These are phyloP conservation scores for Beta macrorhiza DNA, from an alignment of 179 eudicot genomes.

Conservation along the genomic window DNA sequence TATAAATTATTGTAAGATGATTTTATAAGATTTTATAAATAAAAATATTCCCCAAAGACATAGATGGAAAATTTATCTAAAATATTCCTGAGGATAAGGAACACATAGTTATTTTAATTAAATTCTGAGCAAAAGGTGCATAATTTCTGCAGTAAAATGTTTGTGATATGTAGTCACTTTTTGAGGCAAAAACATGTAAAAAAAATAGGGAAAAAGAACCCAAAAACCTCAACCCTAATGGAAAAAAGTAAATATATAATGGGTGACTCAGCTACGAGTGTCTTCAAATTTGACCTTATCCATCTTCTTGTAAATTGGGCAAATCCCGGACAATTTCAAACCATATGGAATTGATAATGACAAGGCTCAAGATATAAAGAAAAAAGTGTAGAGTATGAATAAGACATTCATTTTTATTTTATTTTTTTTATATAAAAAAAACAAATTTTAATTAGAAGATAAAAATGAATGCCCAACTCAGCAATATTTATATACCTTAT, in stretches of 20 bases:
- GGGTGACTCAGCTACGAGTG: conserved; percentile 33
- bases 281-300: conserved; percentile 35
- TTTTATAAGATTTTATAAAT: neutral
- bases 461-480: conserved; percentile 23
- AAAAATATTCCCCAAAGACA: neutral
- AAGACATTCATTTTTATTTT: neutral
- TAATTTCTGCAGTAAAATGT: conserved; percentile 9
- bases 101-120: neutral
- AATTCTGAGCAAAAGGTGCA: conserved; percentile 6
- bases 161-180: conserved; percentile 18
- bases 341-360: conserved; percentile 30
- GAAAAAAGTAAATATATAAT: neutral
- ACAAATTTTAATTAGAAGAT: neutral
- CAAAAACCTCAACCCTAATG: neutral
- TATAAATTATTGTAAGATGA: too few species aligned
- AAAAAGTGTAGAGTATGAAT: neutral
- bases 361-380: conserved; percentile 32
- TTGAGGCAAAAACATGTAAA: conserved; percentile 23
- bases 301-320: conserved; percentile 30
- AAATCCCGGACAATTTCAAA: conserved; percentile 28
- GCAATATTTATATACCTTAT: conserved; percentile 20
- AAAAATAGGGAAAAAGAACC: neutral
- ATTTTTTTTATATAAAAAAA: too few species aligned
- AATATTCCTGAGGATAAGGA: conserved; percentile 3
- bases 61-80: neutral